Percentiles rank a stretch among this genome's conserved stretches.
Conservation (phyloP, 2,329 filamentous ascomycete species). For the Mycocentrospora acerina region DNA sequence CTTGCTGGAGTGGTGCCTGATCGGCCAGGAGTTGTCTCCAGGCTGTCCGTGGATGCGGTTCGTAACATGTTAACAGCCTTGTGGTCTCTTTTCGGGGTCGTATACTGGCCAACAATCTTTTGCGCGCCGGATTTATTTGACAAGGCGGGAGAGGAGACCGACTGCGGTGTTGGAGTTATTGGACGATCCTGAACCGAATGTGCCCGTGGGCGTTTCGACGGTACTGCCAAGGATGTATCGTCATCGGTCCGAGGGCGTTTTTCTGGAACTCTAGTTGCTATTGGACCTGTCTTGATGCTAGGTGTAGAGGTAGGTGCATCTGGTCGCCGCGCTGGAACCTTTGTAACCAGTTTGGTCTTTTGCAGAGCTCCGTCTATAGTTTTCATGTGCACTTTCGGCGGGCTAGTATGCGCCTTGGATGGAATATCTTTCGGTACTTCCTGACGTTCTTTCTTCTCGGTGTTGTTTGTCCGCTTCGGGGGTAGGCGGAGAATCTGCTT, state of each 20-base stretch:
- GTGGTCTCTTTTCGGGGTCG: conserved; percentile 40
- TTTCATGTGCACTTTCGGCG: conserved; percentile 17
- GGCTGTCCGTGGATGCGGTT: conserved; percentile 35
- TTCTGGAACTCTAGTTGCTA: conserved; percentile 24
- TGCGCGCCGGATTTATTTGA: conserved; percentile 33
- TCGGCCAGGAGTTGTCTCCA: conserved; percentile 38
- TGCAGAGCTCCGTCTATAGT: conserved; percentile 10
- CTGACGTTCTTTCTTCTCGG: conserved; percentile 31
- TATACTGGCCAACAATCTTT: conserved; percentile 28
- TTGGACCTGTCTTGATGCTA: conserved; percentile 11
- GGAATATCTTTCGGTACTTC: conserved; percentile 20
- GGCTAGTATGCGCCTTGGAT: conserved; percentile 12
- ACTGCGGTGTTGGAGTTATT: conserved; percentile 33
- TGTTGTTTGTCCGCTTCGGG: conserved; percentile 18
- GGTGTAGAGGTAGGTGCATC: conserved; percentile 18
- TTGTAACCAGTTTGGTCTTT: conserved; percentile 31
- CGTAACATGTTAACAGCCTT: conserved; percentile 41
- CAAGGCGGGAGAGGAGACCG: conserved; percentile 28
- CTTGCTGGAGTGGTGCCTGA: conserved; percentile 33
- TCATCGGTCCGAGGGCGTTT: conserved; percentile 40
- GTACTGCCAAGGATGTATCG: conserved; percentile 22
- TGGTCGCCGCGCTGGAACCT: conserved; percentile 25
- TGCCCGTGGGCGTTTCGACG: conserved; percentile 37
- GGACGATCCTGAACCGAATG: conserved; percentile 33
- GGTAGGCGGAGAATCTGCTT: conserved; percentile 40